Evolutionary conservation across 495 filamentous ascomycete genomes (phyloP), one percentile per base, ranked within the genome.

Genomic region (Talaromyces stipitatus): DNA sequence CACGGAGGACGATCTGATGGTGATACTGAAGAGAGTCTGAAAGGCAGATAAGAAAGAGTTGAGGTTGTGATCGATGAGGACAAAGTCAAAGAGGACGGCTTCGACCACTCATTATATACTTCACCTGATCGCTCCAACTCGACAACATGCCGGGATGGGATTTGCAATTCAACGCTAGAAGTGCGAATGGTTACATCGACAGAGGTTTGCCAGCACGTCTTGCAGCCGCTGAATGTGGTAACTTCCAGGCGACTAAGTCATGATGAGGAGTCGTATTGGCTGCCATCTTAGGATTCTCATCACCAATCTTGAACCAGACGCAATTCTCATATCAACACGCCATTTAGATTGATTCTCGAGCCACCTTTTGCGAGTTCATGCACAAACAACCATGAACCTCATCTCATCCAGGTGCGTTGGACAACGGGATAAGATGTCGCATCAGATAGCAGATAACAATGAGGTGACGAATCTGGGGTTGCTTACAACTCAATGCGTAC

Each of bases 171-270:
- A 30, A 30, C 14, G 30, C 48, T 30, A 51, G 8, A 51, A 28
- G n/a, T 16, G 24, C 48, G 48, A 28, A 51, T 30, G 48, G 48
- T 51, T 51, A 51, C 48, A 51, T 51, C 27, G 48, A 28, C 24
- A 51, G 26, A 30, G 9, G 12, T 30, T 11, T 51, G 27, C 48
- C 16, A 30, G 24, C 48, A 51, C 24, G 27, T 51, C 27, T 30
- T 51, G 12, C 26, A 29, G 27, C n/a, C 24, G 30, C 24, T 16
- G n/a, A 30, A 30, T 51, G 24, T 29, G n/a, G 11, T 26, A 47
- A 47, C 22, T 26, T 8, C 16, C 43, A 23, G 20, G 9, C 43
- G 18, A 26, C 27, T 3, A 10, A 30, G n/a, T 16, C 48, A 51
- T n/a, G 18, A 18, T 1, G 11, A 8, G 16, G 48, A 30, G 11